Evolutionary conservation across 768 basidiomycete species (phyloP), one percentile per base, ranked within the genome.

Genomic region (Termitomyces bulborhizus): DNA sequence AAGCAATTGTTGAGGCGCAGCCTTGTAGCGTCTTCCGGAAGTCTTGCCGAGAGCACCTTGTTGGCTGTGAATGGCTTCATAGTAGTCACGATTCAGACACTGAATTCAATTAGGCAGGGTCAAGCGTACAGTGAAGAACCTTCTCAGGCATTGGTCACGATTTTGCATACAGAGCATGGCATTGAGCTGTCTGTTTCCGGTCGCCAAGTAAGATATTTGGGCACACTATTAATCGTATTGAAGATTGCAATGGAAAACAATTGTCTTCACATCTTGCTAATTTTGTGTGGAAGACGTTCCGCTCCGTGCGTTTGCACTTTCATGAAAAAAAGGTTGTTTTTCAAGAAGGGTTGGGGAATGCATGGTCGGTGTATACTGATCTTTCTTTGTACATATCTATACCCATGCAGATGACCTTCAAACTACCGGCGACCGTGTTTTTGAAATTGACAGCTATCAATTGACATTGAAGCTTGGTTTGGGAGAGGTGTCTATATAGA

Each of bases 31-130:
- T n/a, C n/a, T 78, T 26, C 93, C 89, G 37, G 94, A 92, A 1
- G 95, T 96, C 70, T 88, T 94, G 7, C 97, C 97, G 3, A 99
- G 80, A 7, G 94, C 97, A 53, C 96, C 95, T 74, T 97, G 85
- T 15, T 96, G 78, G 67, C n/a, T n/a, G n/a, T n/a, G n/a, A n/a
- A n/a, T 82, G 43, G 84, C 88, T 90, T 48, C 37, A 24, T 12
- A 53, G 16, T 53, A 44, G 18, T 51, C 42, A 55, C 49, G 51
- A 39, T 26, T 47, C 2, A 41, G 54, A 21, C 26, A 27, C 18
- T 3, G 24, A 4, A 0, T 29, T 4, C 34, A 27, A 18, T 37
- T 45, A 13, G 54, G 15, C 11, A 8, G 15, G 32, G 24, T 11
- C 29, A 55, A 34, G 61, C 70, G 54, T 63, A 80, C 77, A 80